Conservation (phyloP, 2,329 filamentous ascomycete genomes). For the Dactylellina drechsleri region DNA sequence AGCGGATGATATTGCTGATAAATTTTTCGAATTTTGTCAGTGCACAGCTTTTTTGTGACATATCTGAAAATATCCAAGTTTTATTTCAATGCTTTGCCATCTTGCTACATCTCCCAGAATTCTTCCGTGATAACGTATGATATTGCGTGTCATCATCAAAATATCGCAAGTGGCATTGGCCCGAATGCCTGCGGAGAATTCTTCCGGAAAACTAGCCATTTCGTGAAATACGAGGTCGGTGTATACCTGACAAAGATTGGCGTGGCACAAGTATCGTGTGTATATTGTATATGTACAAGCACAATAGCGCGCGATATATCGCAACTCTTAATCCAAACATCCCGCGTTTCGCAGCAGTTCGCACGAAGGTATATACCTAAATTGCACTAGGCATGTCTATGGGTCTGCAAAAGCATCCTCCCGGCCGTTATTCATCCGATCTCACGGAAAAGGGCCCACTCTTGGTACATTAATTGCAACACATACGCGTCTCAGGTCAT, state of each 20-base stretch:
- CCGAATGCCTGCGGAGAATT: slow-evolving; percentile 36
- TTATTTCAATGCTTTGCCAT: slow-evolving; percentile 27
- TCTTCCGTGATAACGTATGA: slow-evolving; percentile 28
- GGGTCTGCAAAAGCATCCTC: slow-evolving; percentile 30
- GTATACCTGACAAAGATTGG: slow-evolving; percentile 15
- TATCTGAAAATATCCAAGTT: slow-evolving; percentile 50
- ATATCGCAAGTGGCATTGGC: slow-evolving; percentile 3
- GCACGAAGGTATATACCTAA: not conserved
- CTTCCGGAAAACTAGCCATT: slow-evolving; percentile 44
- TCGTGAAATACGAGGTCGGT: slow-evolving; percentile 37
- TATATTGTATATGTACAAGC: slow-evolving; percentile 30
- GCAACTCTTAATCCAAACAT: slow-evolving; percentile 24
- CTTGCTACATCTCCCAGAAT: slow-evolving; percentile 32
- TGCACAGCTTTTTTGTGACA: slow-evolving; percentile 33
- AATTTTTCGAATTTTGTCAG: slow-evolving; percentile 20
- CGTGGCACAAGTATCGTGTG: slow-evolving; percentile 27
- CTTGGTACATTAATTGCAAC: too few relatives aligned
- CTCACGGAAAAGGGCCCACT: slow-evolving; percentile 13
- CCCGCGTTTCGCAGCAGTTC: slow-evolving; percentile 40
- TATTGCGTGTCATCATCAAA: slow-evolving; percentile 8
- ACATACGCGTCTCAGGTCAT: not conserved
- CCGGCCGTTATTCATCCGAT: slow-evolving; percentile 48
- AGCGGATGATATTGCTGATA: not conserved
- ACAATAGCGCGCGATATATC: slow-evolving; percentile 37
- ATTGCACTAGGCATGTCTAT: slow-evolving; percentile 29